Evolutionary conservation across 1,284 basidiomycete species (phyloP).

Genomic region (Malassezia caprae): DNA sequence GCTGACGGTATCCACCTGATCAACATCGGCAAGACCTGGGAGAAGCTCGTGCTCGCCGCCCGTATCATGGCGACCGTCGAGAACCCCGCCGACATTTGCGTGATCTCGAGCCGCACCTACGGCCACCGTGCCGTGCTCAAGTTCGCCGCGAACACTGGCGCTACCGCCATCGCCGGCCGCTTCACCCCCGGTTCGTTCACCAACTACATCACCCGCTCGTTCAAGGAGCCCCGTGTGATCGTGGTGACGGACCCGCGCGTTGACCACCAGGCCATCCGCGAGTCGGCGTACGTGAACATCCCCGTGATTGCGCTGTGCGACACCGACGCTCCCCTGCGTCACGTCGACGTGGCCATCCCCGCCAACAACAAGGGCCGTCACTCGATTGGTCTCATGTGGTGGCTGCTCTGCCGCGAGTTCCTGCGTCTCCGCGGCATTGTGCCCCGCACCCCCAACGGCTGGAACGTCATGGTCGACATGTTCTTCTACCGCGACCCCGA

Average conservation of each 20-base stretch:
- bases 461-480: constrained; percentile 97
- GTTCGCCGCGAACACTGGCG: constrained; percentile 93
- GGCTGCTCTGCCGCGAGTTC: constrained; percentile 94
- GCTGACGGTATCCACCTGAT: constrained; percentile 90
- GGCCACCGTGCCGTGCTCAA: constrained; percentile 98
- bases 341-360: constrained; percentile 96
- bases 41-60: constrained; percentile 62
- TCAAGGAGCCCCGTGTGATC: constrained; percentile 98
- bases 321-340: constrained; percentile 92
- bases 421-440: constrained; percentile 87
- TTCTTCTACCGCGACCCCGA: constrained; percentile 99
- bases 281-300: constrained; percentile 99
- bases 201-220: constrained; percentile 98
- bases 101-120: constrained; percentile 94
- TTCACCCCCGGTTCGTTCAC: constrained; percentile 95
- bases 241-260: constrained; percentile 97
- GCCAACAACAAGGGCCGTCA: constrained; percentile 98
- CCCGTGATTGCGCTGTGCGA: constrained; percentile 98
- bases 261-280: constrained; percentile 98
- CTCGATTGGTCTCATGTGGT: constrained; percentile 96
- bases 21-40: constrained; percentile 99
- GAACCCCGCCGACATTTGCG: constrained; percentile 94
- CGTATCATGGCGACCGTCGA: constrained; percentile 57
- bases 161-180: constrained; percentile 94
- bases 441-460: constrained; percentile 76